Conservation (phyloP, 140 eudicot genomes). For the Oenanthe javanica region DNA sequence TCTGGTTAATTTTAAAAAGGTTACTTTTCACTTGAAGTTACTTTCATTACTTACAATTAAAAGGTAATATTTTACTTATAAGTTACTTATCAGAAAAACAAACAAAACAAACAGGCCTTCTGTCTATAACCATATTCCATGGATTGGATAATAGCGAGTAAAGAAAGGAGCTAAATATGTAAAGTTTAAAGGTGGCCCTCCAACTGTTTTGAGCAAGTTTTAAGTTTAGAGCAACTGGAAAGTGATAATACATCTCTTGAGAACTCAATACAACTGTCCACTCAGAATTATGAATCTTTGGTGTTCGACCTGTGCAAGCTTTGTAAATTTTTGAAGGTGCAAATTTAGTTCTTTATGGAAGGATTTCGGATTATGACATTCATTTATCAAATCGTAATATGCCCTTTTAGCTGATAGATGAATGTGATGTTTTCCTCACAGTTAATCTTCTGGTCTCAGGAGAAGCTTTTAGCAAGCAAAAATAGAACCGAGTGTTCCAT, state of each 20-base stretch:
- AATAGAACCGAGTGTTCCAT: constrained; percentile 81
- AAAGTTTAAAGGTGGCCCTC: too few species aligned
- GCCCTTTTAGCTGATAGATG: neutral
- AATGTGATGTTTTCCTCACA: neutral
- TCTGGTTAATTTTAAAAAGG: too few species aligned
- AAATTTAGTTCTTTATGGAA: neutral
- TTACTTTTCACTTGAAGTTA: too few species aligned
- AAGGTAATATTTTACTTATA: too few species aligned
- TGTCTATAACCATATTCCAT: neutral
- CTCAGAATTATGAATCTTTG: neutral
- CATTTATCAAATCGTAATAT: neutral
- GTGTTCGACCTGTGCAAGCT: neutral
- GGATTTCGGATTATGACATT: neutral
- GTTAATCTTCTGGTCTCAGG: constrained; percentile 39
- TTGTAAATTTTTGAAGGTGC: neutral
- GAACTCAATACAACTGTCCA: neutral
- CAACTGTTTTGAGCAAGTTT: neutral
- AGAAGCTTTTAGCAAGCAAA: constrained; percentile 83
- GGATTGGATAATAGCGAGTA: too few species aligned
- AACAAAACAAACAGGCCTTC: too few species aligned
- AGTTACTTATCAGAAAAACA: too few species aligned
- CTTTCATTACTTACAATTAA: too few species aligned
- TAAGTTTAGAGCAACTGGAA: neutral
- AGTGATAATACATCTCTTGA: neutral
- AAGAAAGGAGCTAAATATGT: too few species aligned